A percentile compares a stretch with the other conserved stretches of the same genome.
Evolutionary conservation across 495 filamentous ascomycete species (phyloP).

Genomic region (Lepraria neglecta): DNA sequence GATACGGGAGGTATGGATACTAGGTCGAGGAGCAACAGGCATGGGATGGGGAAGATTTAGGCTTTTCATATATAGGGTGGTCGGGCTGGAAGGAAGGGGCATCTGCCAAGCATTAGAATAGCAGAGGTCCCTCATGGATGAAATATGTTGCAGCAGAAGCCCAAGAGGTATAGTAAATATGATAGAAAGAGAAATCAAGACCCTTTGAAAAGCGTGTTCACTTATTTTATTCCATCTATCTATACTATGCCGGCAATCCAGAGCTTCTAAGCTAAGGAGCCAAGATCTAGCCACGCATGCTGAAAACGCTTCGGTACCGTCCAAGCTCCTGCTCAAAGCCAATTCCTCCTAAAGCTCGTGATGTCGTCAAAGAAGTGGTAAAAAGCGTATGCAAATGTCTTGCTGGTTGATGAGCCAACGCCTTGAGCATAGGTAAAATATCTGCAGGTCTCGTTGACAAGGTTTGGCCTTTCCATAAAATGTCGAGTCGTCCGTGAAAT

Average conservation of each 20-base stretch:
- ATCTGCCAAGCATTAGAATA: too few relatives aligned
- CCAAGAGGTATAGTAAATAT: too few relatives aligned
- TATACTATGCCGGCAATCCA: background rate
- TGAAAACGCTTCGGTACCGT: background rate
- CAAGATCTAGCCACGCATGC: constrained; percentile 13
- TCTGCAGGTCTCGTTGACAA: constrained; percentile 2
- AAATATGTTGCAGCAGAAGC: too few relatives aligned
- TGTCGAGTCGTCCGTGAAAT: background rate
- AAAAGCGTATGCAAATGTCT: constrained; percentile 1
- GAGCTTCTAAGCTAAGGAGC: constrained; percentile 7
- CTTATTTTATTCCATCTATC: background rate
- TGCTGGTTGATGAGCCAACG: background rate
- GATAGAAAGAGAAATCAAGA: too few relatives aligned
- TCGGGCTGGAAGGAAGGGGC: too few relatives aligned
- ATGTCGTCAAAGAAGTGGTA: background rate
- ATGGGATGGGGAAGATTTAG: background rate
- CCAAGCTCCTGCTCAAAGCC: constrained; percentile 5
- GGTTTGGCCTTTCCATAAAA: background rate
- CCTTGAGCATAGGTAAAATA: background rate
- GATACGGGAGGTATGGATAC: background rate
- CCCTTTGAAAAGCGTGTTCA: too few relatives aligned
- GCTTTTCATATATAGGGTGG: too few relatives aligned
- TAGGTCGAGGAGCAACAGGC: background rate
- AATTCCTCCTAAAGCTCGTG: constrained; percentile 6
- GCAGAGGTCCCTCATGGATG: too few relatives aligned